Percentiles rank a stretch among this genome's conserved stretches.
phyloP scores from a whole-genome alignment of 805 yeast genomes.

The Suhomyces sp. region DNA sequence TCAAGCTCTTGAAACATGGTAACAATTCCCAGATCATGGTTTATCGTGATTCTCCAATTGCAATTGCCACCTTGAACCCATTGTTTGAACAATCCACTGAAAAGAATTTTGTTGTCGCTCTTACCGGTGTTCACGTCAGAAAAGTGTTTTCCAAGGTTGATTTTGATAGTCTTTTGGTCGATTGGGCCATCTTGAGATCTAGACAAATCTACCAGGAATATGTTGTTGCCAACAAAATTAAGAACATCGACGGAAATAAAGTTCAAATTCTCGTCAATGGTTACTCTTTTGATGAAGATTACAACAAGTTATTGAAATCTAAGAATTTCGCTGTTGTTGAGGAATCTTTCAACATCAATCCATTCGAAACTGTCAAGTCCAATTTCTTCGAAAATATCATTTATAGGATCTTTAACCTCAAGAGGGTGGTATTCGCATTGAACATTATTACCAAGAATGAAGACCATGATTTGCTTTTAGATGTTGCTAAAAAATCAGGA shows the following conservation, averaged over 20 bases:
- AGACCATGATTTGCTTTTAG: conserved; percentile 17
- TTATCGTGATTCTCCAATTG: conserved; percentile 73
- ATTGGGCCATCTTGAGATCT: conserved; percentile 56
- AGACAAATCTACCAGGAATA: conserved; percentile 36
- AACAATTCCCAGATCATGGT: conserved; percentile 54
- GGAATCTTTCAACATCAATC: conserved; percentile 26
- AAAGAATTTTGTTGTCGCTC: conserved; percentile 46
- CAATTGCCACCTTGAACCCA: conserved; percentile 52
- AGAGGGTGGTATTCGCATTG: conserved; percentile 30
- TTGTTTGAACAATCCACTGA: conserved; percentile 37
- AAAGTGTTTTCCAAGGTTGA: conserved; percentile 67
- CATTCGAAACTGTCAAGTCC: conserved; percentile 17
- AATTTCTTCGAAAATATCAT: conserved; percentile 5
- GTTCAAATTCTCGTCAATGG: conserved; percentile 47
- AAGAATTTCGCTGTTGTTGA: conserved; percentile 46
- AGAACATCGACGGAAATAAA: conserved; percentile 24
- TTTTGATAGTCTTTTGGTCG: conserved; percentile 59
- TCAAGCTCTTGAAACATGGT: conserved; percentile 33
- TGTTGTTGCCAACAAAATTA: conserved; percentile 25
- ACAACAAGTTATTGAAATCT: conserved; percentile 34
- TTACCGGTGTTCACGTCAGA: conserved; percentile 62
- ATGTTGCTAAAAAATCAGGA: conserved; percentile 11
- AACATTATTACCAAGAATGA: conserved; percentile 21
- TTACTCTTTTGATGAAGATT: conserved; percentile 50
- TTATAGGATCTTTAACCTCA: conserved; percentile 24